A percentile compares a stretch with the other conserved stretches of the same genome.
Conservation (phyloP, 345 rosid genomes). For the Sonneratia alba region DNA sequence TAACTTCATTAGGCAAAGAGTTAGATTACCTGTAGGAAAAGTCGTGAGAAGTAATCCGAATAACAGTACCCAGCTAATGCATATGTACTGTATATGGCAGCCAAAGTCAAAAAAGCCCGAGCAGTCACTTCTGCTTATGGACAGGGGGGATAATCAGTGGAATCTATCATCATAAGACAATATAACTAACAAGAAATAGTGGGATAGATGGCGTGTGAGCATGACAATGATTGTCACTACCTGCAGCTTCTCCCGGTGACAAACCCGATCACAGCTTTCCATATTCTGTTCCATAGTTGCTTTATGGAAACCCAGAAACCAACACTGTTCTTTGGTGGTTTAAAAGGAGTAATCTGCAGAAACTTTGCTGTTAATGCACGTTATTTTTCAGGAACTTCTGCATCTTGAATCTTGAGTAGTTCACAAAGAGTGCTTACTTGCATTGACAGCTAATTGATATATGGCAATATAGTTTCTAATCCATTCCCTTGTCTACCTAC, state of each 20-base stretch:
- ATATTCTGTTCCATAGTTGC: constrained; percentile 39
- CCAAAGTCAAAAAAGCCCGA: constrained; percentile 72
- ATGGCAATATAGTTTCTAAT: not conserved
- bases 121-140: constrained; percentile 54
- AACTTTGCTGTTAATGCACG: not conserved
- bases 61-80: constrained; percentile 80
- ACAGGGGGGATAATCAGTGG: not conserved
- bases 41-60: constrained; percentile 65
- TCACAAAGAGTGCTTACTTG: not conserved
- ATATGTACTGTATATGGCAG: constrained; percentile 84
- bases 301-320: constrained; percentile 66
- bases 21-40: constrained; percentile 55
- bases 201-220: not conserved
- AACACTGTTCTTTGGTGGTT: constrained; percentile 43
- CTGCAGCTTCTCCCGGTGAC: constrained; percentile 81
- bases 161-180: not conserved
- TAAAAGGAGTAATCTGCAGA: constrained; percentile 61
- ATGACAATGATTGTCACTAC: constrained; percentile 17
- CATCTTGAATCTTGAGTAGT: not conserved
- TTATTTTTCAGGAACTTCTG: not conserved
- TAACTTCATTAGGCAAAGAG: not conserved
- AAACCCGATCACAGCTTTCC: constrained; percentile 64
- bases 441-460: not conserved
- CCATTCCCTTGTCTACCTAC: not conserved
- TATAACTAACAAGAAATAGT: not conserved